Base-by-base conservation (phyloP, 2,329 filamentous ascomycete genomes). In the Endocalyx cinctus region DNA sequence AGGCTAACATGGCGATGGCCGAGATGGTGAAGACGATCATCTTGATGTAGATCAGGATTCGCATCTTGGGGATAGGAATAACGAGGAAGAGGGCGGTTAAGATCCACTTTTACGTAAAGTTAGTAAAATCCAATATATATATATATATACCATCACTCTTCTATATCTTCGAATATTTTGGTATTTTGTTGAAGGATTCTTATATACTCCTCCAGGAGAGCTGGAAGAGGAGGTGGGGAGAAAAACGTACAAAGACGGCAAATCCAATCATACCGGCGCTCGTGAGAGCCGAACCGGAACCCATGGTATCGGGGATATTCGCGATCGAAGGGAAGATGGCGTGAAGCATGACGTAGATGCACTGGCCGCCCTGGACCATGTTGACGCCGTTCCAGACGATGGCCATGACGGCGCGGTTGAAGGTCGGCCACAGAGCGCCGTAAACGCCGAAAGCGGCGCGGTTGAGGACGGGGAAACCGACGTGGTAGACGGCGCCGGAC, bases 361-460 rank as follows among this genome's bases (percentile, higher is more conserved):
- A 54, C 37, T 54, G 46, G 0, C 50, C 59, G 4, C 60, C 60
- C 29, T 60, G 57, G 0, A 59, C 56, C 0, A 50, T 47, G 27
- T 64, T 66, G 2, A 67, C 61, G 3, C 63, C 63, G 28, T 64
- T 64, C 64, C 63, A 69, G 5, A 69, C 63, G 32, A 66, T 61
- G 2, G 63, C 55, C 62, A 67, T 66, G 11, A 63, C 58, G 6
- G 62, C 65, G 13, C 66, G 53, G 37, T 63, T 64, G 34, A 64
- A 59, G 5, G 54, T 57, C 2, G 65, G 65, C 64, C 66, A 70
- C 46, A 59, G 58, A 0, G 63, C 62, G 16, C 66, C 66, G 38
- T 59, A 68, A 2, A 65, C 45, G 5, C 66, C 66, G 42, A 67
- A 70, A 1, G 60, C 55, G 1, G 62, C 48, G 25, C 66, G 58